A percentile compares a stretch with the other conserved stretches of the same genome.
These are phyloP conservation scores for Pseudozyma flocculosa DNA, from an alignment of 1,284 basidiomycete genomes.

Conservation along the genomic window DNA sequence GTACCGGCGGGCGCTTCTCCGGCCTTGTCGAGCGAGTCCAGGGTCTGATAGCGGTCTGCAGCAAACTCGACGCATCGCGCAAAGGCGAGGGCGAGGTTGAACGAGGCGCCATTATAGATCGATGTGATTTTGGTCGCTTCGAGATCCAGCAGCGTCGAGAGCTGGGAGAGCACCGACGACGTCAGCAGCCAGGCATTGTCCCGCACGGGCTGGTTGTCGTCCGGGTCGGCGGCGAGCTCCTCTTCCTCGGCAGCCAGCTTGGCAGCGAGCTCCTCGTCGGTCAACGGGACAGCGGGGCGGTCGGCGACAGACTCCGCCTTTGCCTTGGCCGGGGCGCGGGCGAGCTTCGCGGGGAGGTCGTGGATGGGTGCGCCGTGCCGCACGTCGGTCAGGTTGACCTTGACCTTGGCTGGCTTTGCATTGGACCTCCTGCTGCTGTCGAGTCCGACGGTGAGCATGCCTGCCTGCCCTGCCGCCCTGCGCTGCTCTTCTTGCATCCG, in stretches of 20 bases:
- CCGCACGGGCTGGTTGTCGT: slow-evolving; percentile 24
- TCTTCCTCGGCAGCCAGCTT: slow-evolving; percentile 42
- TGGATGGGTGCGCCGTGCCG: slow-evolving; percentile 28
- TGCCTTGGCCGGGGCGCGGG: background rate
- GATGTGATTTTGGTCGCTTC: slow-evolving; percentile 25
- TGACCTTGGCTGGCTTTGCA: slow-evolving; percentile 11
- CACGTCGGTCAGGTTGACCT: slow-evolving; percentile 46
- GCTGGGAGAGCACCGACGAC: slow-evolving; percentile 49
- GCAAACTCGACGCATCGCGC: slow-evolving; percentile 34
- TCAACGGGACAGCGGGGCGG: slow-evolving; percentile 3
- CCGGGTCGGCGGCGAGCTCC: slow-evolving; percentile 17
- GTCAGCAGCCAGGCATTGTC: slow-evolving; percentile 55
- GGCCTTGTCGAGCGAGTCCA: slow-evolving; percentile 22
- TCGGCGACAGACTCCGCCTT: background rate
- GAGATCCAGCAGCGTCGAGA: slow-evolving; percentile 44
- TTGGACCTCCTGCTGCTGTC: background rate
- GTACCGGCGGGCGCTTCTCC: slow-evolving; percentile 26
- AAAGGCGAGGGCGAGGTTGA: slow-evolving; percentile 42
- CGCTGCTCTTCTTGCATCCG: slow-evolving; percentile 22
- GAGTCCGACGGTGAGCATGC: no score
- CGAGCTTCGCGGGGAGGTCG: slow-evolving; percentile 8
- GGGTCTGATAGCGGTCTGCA: slow-evolving; percentile 20
- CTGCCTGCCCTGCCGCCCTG: background rate
- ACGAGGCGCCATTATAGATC: slow-evolving; percentile 38
- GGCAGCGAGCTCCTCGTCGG: slow-evolving; percentile 43